Conservation (phyloP, 345 rosid species). For the Kandelia obovata region DNA sequence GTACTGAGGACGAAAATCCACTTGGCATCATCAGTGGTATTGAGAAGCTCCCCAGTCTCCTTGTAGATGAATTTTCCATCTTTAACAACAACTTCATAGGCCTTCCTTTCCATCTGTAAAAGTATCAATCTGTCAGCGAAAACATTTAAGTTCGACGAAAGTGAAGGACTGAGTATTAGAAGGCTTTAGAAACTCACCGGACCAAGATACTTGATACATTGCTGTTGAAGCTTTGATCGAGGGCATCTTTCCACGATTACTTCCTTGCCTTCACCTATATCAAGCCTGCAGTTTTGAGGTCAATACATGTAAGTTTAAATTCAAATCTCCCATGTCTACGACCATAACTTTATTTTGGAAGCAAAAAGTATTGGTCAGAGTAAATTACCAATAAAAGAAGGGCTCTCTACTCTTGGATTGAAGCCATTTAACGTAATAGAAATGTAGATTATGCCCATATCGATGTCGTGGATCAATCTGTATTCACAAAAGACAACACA, state of each 20-base stretch:
- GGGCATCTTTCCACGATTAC: constrained; percentile 69
- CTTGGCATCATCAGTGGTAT: constrained; percentile 54
- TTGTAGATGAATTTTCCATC: constrained; percentile 66
- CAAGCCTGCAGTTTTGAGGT: constrained; percentile 59
- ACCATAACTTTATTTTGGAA: constrained; percentile 1
- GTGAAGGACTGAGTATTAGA: constrained; percentile 2
- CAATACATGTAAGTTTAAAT: constrained; percentile 12
- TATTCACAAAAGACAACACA: constrained; percentile 1
- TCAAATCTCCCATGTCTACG: constrained; percentile 14
- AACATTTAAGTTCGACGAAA: neutral
- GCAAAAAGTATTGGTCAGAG: constrained; percentile 5
- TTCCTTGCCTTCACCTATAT: constrained; percentile 93
- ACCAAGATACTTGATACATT: constrained; percentile 93
- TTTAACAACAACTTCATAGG: constrained; percentile 67
- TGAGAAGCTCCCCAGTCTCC: constrained; percentile 59
- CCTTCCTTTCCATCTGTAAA: constrained; percentile 71
- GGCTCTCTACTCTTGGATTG: constrained; percentile 87
- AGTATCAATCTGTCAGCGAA: constrained; percentile 13
- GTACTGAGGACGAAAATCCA: constrained; percentile 95
- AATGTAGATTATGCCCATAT: constrained; percentile 87
- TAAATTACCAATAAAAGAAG: constrained; percentile 90
- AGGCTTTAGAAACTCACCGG: constrained; percentile 49
- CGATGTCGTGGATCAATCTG: constrained; percentile 98
- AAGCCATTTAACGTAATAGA: constrained; percentile 74
- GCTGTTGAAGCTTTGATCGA: constrained; percentile 68